Base-by-base conservation (phyloP, 176 grass and related monocot species). In the Metroxylon sagu region DNA sequence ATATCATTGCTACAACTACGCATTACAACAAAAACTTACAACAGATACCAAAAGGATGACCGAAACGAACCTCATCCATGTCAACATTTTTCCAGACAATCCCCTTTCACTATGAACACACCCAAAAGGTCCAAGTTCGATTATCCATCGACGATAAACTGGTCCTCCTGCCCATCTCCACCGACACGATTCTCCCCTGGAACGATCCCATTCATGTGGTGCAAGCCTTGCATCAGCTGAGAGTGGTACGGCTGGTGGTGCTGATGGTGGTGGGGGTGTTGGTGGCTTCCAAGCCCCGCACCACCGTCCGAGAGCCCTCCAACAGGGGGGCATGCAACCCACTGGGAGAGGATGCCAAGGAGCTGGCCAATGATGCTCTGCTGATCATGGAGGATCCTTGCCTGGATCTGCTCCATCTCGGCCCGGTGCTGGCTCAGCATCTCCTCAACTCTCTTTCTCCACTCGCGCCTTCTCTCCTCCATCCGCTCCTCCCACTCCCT, bases 401-500 rank as follows among this genome's bases (percentile, higher is more conserved):
- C 66, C 14, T 69, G 53, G 18, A 69, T 56, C 53, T 43, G 28
- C 29, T 69, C 66, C 49, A 69, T 69, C 66, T 69, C 66, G 16
- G 53, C 53, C 19, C 53, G 27, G 66, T 69, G 66, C 10, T 57
- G 52, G 14, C 29, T 19, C 18, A 56, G 29, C 19, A 56, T 56
- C 18, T 35, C 66, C 14, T 69, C 66, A 5, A 56, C 8, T n/a
- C 52, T 12, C 66, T 69, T 69, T 29, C 53, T 55, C 66, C 66
- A 56, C n/a, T 69, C 66, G 7, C 6, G 14, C 53, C 66, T 69
- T 29, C 27, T 19, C 29, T 21, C 29, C 28, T 69, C 53, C 66
- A 69, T 69, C 66, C 52, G 28, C 12, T 69, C 66, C 53, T 69
- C 66, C 66, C 66, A 69, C 18, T 69, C 66, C 53, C 18, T 27